Evolutionary conservation across 2,329 filamentous ascomycete genomes (phyloP), one percentile per base, ranked within the genome.

Genomic region (Xylaria hypoxylon): DNA sequence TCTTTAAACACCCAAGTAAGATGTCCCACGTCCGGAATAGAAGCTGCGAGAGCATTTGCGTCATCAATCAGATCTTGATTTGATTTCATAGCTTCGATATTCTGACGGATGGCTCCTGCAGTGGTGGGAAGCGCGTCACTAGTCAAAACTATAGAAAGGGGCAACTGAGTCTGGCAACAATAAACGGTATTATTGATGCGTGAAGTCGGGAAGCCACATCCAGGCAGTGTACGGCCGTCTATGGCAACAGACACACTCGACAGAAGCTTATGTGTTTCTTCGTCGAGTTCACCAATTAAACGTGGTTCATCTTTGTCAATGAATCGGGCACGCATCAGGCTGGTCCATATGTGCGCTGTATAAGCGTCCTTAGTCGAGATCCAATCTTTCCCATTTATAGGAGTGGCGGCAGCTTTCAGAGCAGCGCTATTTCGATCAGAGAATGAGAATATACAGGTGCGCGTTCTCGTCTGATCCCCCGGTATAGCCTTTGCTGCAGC

Each of bases 271-370:
- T 31, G 5, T 35, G 17, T n/a, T 31, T 19, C n/a, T 19, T 19
- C 13, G 10, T 33, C 28, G 15, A 33, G 2, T 19, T 19, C 15
- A n/a, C 28, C 8, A n/a, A 17, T n/a, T 15, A 26, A 33, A 6
- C 1, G 22, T 15, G 13, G 3, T 22, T 31, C 33, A 13, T 3
- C 26, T 4, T n/a, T 5, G 17, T 33, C 28, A 10, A 6, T 0
- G n/a, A 51, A 51, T 15, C 48, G 48, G 15, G 48, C 48, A 19
- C 48, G 48, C 48, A 33, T 35, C 48, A 51, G 5, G 48, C 48
- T 33, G 4, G 17, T 31, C 48, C 48, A 51, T 31, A 51, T 51
- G 26, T 31, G 48, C 28, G 48, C 48, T 51, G 48, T 31, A 19
- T 10, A 19, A 19, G 48, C 48, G 48, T 51, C 48, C 15, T 51